Conservation (phyloP, 371 early-diverging fungal genomes). For the Blakeslea trispora region DNA sequence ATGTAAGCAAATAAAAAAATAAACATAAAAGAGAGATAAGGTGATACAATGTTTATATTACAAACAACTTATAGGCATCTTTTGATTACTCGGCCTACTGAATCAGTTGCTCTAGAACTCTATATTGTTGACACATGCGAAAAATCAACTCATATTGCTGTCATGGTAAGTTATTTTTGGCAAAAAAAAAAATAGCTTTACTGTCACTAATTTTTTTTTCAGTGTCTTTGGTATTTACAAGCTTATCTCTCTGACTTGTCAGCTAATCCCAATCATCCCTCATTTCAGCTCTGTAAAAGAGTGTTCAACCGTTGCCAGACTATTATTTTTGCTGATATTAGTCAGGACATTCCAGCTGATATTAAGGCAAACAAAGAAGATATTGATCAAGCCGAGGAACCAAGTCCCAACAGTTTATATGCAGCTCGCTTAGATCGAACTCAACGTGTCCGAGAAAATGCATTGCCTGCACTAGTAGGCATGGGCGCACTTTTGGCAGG, state of each 20-base stretch:
- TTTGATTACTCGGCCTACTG: conserved; percentile 67
- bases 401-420: too few relatives aligned
- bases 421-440: conserved; percentile 10
- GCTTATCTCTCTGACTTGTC: conserved; percentile 73
- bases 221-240: conserved; percentile 87
- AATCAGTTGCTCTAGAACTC: conserved; percentile 76
- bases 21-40: conserved; percentile 2
- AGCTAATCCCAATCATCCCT: conserved; percentile 54
- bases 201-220: conserved; percentile 3
- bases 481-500: conserved; percentile 80
- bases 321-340: conserved; percentile 58
- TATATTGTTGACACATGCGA: conserved; percentile 71
- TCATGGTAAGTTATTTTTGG: conserved; percentile 74
- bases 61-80: conserved; percentile 61
- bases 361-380: conserved; percentile 33
- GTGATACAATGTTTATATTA: conserved; percentile 1
- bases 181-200: conserved; percentile 1
- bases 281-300: conserved; percentile 71
- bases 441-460: conserved; percentile 71
- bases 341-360: conserved; percentile 43
- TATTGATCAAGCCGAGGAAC: conserved; percentile 21
- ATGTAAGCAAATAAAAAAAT: conserved; percentile 50
- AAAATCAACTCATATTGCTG: conserved; percentile 77
- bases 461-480: conserved; percentile 80
- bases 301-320: conserved; percentile 75